Base-by-base conservation (phyloP, 108 stramenopile species). In the Skeletonema grethae region DNA sequence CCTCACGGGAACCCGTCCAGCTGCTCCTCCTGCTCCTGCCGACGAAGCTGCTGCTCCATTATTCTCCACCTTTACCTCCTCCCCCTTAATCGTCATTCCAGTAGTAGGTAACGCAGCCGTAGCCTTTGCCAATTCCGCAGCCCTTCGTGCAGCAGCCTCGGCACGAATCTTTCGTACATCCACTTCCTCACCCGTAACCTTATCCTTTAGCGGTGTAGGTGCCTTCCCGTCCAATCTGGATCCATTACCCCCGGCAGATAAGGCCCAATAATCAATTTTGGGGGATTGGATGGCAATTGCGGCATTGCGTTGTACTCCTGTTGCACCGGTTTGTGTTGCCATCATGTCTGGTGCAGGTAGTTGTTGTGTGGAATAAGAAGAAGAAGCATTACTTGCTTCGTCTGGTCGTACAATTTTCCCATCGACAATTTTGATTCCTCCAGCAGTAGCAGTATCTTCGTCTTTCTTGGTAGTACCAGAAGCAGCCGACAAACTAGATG, bases 261-360 rank as follows among this genome's bases (percentile, higher is more conserved):
- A 67, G 9, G 95, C 95, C 95, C 95, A 96, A 76, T 96, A 96
- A 59, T 92, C 88, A 10, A 91, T 69, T 55, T 82, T 72, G 5
- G 95, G 92, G 20, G 83, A 87, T 53, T 75, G 65, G 28, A 84
- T 82, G 3, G 90, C 80, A 65, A 96, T 90, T 53, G 92, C 92
- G 8, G 91, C 87, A 77, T 96, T 96, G 28, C 34, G 78, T 75
- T 96, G 95, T 11, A 96, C 91, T 22, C 95, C 95, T 15, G 95
- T 96, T 2, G 85, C 63, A 67, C 95, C 95, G 8, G 85, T 79
- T 65, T 82, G 79, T 13, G 88, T 78, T 18, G 91, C 95, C 25
- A 95, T 39, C 67, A 93, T 76, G 38, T 63, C 61, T 0, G 63
- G 12, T 9, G 76, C 36, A 32, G 64, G 72, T 61, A 65, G 71